Evolutionary conservation across 495 filamentous ascomycete genomes (phyloP).

Genomic region (Talaromyces liani): DNA sequence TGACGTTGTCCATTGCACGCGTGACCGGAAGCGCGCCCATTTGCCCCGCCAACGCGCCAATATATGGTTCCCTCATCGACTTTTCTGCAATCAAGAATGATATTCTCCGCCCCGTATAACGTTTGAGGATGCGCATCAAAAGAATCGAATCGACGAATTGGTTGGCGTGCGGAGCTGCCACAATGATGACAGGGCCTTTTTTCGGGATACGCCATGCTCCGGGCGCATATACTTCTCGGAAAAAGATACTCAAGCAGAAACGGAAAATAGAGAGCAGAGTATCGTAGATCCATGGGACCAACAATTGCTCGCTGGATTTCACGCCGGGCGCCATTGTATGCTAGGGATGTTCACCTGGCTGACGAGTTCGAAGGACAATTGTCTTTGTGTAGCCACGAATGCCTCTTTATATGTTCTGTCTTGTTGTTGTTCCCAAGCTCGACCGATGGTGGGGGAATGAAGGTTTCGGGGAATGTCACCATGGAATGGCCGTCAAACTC

Average conservation of each 20-base stretch:
- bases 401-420: background rate
- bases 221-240: slow-evolving; percentile 80
- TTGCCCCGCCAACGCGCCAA: slow-evolving; percentile 61
- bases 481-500: background rate
- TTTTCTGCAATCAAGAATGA: slow-evolving; percentile 77
- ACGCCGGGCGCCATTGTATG: background rate
- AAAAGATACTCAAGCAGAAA: slow-evolving; percentile 67
- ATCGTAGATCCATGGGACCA: slow-evolving; percentile 11
- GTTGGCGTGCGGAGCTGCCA: slow-evolving; percentile 83
- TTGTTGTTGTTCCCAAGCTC: background rate
- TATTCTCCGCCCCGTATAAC: slow-evolving; percentile 66
- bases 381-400: background rate
- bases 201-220: slow-evolving; percentile 74
- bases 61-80: slow-evolving; percentile 67
- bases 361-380: background rate
- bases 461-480: background rate
- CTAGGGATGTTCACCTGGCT: background rate
- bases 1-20: slow-evolving; percentile 68
- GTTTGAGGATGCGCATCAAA: slow-evolving; percentile 67
- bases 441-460: background rate
- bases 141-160: slow-evolving; percentile 80
- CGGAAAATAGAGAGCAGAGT: slow-evolving; percentile 4
- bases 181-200: slow-evolving; percentile 72
- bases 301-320: slow-evolving; percentile 1
- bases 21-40: slow-evolving; percentile 72